Evolutionary conservation across 1,284 basidiomycete genomes (phyloP).

Genomic region (Amylostereum chailletii): DNA sequence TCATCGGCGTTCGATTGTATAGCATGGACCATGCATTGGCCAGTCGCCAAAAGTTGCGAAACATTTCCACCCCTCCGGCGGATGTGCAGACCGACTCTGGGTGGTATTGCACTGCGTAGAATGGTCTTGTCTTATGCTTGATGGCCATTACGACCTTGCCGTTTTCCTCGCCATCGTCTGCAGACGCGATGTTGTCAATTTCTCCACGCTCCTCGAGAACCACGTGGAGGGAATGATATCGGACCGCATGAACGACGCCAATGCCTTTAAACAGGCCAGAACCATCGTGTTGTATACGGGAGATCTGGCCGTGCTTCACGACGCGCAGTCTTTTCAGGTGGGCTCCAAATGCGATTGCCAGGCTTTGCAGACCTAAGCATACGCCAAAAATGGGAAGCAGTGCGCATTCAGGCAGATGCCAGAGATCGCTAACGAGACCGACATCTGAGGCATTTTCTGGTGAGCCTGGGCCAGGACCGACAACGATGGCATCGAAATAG

Average conservation of each 20-base stretch:
- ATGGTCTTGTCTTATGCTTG: conserved; percentile 60
- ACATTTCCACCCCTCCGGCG: conserved; percentile 53
- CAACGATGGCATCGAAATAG: conserved; percentile 59
- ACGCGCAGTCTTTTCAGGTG: conserved; percentile 38
- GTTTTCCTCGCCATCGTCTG: conserved; percentile 56
- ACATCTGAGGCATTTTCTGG: conserved; percentile 55
- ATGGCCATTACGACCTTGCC: conserved; percentile 64
- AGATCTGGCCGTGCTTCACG: conserved; percentile 81
- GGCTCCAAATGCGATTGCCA: conserved; percentile 75
- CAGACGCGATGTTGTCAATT: conserved; percentile 59
- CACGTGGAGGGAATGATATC: conserved; percentile 77
- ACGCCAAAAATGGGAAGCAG: conserved; percentile 78
- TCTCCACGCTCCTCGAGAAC: conserved; percentile 33
- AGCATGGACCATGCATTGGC: conserved; percentile 44
- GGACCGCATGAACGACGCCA: conserved; percentile 61
- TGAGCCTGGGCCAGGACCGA: conserved; percentile 80
- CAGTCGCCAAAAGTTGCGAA: conserved; percentile 65
- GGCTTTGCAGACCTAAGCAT: conserved; percentile 89
- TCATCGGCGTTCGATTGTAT: conserved; percentile 24
- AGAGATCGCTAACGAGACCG: conserved; percentile 58
- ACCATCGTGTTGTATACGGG: conserved; percentile 48
- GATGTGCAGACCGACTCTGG: conserved; percentile 75
- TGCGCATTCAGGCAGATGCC: conserved; percentile 44
- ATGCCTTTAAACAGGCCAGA: conserved; percentile 58
- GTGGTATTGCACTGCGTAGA: conserved; percentile 96